Evolutionary conservation across 2,329 filamentous ascomycete genomes (phyloP), one percentile per base, ranked within the genome.

Genomic region (Colletotrichum caudatum): DNA sequence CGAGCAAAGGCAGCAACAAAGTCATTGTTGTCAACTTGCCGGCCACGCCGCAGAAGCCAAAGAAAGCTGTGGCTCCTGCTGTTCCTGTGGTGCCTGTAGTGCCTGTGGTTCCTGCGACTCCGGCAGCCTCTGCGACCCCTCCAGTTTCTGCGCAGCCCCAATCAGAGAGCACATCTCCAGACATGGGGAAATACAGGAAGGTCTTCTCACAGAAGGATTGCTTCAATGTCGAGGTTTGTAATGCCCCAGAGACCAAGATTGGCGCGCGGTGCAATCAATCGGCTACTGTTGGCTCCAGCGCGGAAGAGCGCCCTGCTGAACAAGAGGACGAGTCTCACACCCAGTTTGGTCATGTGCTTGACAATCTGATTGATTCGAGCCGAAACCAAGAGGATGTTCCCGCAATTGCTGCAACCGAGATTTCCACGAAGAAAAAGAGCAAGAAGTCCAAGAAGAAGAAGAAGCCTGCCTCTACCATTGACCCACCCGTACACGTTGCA

Each of bases 361-460:
- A 64, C 26, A 35, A 29, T 12, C 23, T 65, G 51, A 48, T 58
- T n/a, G 62, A 65, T 48, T 51, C 46, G 26, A 33, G 3, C 20
- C 39, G 1, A 5, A 14, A 5, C 6, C 26, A 60, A 20, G 57
- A 29, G 20, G 5, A 20, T 8, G 23, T 12, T n/a, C 7, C 23
- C 8, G 35, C 16, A 3, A 9, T 26, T 35, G 14, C 14, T 6
- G 5, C 20, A 16, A 7, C 23, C 14, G 57, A 41, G 3, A 23
- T 5, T 6, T 14, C 35, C 23, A 35, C 48, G 6, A 50, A 65
- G 66, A 50, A 65, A 58, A 56, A 65, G 20, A 75, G 73, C 12
- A 78, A 76, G 35, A 74, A 74, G n/a, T 66, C 72, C 46, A 78
- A 75, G 64, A 78, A 76, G 59, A 79, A 74, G 68, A 44, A 53